Conservation (phyloP, 805 yeast species). For the Cyberlindnera galapagoensis region DNA sequence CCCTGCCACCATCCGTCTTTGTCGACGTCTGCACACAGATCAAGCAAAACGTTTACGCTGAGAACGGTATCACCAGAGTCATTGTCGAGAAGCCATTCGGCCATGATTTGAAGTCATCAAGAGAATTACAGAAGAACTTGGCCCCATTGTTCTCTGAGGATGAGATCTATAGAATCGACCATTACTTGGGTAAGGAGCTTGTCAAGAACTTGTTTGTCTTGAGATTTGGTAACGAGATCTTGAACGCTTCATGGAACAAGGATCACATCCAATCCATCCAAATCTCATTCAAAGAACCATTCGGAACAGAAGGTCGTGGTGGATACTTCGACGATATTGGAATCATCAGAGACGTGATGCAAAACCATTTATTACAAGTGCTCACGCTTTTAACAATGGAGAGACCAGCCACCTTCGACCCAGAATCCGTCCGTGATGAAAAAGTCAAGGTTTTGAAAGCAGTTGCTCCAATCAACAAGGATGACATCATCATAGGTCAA, state of each 20-base stretch:
- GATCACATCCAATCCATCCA: slow-evolving; percentile 75
- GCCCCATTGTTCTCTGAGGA: slow-evolving; percentile 87
- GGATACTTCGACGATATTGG: slow-evolving; percentile 96
- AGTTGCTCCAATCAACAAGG: slow-evolving; percentile 55
- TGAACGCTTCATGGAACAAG: slow-evolving; percentile 85
- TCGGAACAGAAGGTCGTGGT: slow-evolving; percentile 98
- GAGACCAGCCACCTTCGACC: slow-evolving; percentile 83
- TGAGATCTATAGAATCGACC: slow-evolving; percentile 93
- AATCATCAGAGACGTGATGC: slow-evolving; percentile 96
- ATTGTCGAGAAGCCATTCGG: slow-evolving; percentile 98
- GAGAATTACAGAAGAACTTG: slow-evolving; percentile 67
- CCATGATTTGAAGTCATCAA: slow-evolving; percentile 74
- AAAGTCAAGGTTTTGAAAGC: slow-evolving; percentile 90
- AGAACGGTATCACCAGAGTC: slow-evolving; percentile 66
- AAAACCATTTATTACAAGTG: slow-evolving; percentile 92
- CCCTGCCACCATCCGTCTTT: slow-evolving; percentile 92
- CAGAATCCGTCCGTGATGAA: slow-evolving; percentile 93
- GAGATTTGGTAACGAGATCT: slow-evolving; percentile 85
- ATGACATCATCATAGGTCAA: slow-evolving; percentile 81
- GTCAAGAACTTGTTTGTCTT: slow-evolving; percentile 87
- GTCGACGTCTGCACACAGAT: slow-evolving; percentile 69
- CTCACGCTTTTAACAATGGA: slow-evolving; percentile 92
- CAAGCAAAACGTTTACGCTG: slow-evolving; percentile 61
- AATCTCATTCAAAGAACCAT: slow-evolving; percentile 93
- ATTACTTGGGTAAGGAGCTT: slow-evolving; percentile 96